Base-by-base conservation (phyloP, 2,329 filamentous ascomycete genomes). In the Coniella vitis region DNA sequence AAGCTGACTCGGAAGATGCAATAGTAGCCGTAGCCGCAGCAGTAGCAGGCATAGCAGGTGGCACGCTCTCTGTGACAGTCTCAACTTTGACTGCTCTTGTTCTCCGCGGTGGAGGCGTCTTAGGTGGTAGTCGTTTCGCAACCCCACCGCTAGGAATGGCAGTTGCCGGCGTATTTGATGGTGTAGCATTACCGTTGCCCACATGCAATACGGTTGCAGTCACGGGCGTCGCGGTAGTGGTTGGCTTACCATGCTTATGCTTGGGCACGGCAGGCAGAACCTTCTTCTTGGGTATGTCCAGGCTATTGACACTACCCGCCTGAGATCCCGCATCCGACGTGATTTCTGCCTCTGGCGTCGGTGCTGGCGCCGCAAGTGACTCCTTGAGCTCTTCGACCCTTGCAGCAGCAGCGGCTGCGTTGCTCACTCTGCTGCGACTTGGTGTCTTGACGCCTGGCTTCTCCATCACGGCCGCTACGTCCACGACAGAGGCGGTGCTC, bases 401-500 rank as follows among this genome's bases (percentile, higher is more conserved):
- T 1, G 49, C 25, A 29, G 10, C 25, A 10, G 25, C 25, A 29
- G 25, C 25, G 25, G 25, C 25, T 5, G 25, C 50, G 14, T 53
- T 58, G 12, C 58, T 57, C 13, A 62, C 64, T 40, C 65, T 62
- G 53, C 70, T 80, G 40, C 84, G 76, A 61, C 87, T 89, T 5
- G 87, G 88, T 16, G 88, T 90, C 59, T 90, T 83, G 19, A 91
- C 81, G 1, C 86, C 88, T 0, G 88, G 88, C 63, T 87, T 90
- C 66, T 91, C 88, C 63, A 77, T 87, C 38, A 90, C 85, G 10
- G 81, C 79, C 7, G 89, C 88, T 37, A 95, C 81, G 58, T 93
- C 86, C 31, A 81, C 73, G 40, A 93, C 84, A 60, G 86, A 90
- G 55, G 88, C 71, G 59, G 76, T 82, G 62, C 88, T 94, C 41